phyloP scores from a whole-genome alignment of 331 rosid genomes.

The Malus hybrid region DNA sequence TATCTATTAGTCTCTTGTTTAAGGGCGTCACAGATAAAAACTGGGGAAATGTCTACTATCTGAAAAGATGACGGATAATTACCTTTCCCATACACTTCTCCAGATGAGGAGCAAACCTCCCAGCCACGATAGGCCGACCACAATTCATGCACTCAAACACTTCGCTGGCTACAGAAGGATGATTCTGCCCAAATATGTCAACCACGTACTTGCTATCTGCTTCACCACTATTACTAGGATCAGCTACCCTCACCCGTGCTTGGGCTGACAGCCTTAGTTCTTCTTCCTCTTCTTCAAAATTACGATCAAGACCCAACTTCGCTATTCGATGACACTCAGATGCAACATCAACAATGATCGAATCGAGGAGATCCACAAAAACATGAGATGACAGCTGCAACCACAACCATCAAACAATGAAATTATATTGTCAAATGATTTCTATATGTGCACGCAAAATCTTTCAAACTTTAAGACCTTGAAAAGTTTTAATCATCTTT shows the following conservation, averaged over 20 bases:
- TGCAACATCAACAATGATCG: constrained; percentile 86
- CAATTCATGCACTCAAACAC: constrained; percentile 93
- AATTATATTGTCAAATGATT: background rate
- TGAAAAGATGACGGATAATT: constrained; percentile 5
- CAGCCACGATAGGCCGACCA: constrained; percentile 72
- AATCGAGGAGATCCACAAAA: constrained; percentile 81
- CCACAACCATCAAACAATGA: constrained; percentile 8
- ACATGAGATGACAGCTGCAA: constrained; percentile 74
- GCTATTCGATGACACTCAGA: constrained; percentile 94
- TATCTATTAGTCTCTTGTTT: background rate
- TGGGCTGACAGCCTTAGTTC: constrained; percentile 81
- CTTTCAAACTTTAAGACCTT: background rate
- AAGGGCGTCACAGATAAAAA: background rate
- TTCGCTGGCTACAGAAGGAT: constrained; percentile 82
- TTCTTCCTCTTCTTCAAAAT: constrained; percentile 92
- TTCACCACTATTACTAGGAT: constrained; percentile 74
- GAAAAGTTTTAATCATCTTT: background rate
- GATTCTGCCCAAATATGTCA: constrained; percentile 90
- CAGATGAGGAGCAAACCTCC: constrained; percentile 96
- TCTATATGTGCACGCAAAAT: background rate
- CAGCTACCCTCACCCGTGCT: constrained; percentile 84
- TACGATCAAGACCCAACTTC: constrained; percentile 80
- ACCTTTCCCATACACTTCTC: constrained; percentile 99
- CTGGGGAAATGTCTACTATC: background rate
- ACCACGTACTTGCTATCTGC: constrained; percentile 76